Conservation (phyloP, 257 asterid species). For the Nyctanthes arbortristis region DNA sequence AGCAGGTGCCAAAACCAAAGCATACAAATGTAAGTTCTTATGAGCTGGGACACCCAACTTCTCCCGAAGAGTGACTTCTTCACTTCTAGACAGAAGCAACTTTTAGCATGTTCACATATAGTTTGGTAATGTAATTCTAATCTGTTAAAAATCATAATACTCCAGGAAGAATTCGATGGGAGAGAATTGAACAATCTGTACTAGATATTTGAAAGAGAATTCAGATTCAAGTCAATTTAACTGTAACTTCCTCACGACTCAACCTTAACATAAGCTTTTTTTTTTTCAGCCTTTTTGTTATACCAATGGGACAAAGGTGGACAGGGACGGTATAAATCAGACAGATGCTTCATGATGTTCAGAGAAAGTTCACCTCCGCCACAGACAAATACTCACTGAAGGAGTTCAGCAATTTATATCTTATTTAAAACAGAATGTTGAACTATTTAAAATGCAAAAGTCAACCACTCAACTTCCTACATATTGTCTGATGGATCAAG, state of each 20-base stretch:
- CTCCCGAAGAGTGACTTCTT: too few species aligned
- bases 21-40: background rate
- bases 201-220: background rate
- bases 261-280: background rate
- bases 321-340: background rate
- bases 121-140: background rate
- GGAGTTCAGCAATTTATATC: background rate
- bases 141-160: background rate
- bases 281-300: background rate
- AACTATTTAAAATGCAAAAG: too few species aligned
- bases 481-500: background rate
- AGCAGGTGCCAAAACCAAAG: background rate
- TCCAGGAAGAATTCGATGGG: background rate
- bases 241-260: background rate
- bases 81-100: too few species aligned
- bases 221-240: background rate
- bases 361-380: background rate
- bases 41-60: background rate
- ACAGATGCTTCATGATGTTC: too few species aligned
- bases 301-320: too few species aligned
- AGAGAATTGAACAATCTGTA: background rate
- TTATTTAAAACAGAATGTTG: too few species aligned
- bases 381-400: background rate
- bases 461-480: too few species aligned
- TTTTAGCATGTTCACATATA: background rate